Evolutionary conservation across 441 rosid species (phyloP).

Genomic region (Gossypium davidsonii): DNA sequence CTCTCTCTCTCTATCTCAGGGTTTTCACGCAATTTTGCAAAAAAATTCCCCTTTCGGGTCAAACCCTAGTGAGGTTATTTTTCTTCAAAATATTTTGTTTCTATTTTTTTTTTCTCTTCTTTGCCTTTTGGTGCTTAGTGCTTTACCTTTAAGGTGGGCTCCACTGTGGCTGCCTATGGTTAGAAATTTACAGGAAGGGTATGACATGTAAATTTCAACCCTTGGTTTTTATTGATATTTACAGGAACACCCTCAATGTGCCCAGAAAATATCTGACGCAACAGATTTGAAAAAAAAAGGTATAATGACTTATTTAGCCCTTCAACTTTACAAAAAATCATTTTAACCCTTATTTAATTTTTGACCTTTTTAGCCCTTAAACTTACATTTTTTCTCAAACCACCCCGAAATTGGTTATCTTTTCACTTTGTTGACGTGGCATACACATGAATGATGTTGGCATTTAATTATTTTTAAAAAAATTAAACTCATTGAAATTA

Average conservation of each 20-base stretch:
- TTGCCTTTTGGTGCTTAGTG: background rate
- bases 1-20: constrained; percentile 16
- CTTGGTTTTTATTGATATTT: background rate
- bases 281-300: no score
- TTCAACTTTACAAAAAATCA: no score
- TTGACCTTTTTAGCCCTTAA: no score
- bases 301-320: no score
- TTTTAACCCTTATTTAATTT: no score
- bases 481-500: no score
- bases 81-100: background rate
- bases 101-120: background rate
- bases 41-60: constrained; percentile 23
- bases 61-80: constrained; percentile 14
- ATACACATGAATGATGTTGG: no score
- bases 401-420: no score
- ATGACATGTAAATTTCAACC: background rate
- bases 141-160: background rate
- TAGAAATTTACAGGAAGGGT: background rate
- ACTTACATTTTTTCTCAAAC: no score
- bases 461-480: no score
- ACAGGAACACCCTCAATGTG: background rate
- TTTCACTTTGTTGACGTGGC: no score
- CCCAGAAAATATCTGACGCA: background rate
- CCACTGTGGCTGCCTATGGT: background rate
- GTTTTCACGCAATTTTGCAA: constrained; percentile 39